phyloP scores from a whole-genome alignment of 352 stramenopile genomes.

The Pythium grandisporangium region DNA sequence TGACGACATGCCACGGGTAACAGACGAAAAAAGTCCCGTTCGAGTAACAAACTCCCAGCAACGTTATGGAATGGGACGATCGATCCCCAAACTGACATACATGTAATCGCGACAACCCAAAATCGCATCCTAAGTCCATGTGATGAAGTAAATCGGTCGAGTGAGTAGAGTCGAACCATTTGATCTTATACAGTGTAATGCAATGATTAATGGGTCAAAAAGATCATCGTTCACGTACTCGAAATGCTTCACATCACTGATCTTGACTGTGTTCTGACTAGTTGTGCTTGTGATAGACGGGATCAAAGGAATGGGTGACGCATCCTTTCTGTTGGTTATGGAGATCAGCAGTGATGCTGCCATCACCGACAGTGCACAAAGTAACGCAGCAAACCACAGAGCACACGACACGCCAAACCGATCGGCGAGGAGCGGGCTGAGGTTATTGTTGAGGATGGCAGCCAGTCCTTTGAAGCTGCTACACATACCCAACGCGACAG shows the following conservation, averaged over 20 bases:
- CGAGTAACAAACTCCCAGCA: conserved; percentile 58
- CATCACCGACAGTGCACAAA: conserved; percentile 35
- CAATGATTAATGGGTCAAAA: not conserved
- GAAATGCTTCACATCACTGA: conserved; percentile 36
- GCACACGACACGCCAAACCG: conserved; percentile 32
- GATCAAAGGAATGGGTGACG: too few relatives aligned
- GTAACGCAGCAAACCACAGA: conserved; percentile 51
- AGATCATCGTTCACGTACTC: conserved; percentile 7
- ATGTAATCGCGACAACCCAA: conserved; percentile 63
- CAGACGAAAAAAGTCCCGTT: conserved; percentile 47
- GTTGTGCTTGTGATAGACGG: too few relatives aligned
- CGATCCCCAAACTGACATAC: conserved; percentile 69
- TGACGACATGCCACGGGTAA: conserved; percentile 19
- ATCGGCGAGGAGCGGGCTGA: conserved; percentile 61
- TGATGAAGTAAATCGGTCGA: too few relatives aligned
- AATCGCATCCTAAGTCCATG: conserved; percentile 23
- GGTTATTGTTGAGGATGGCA: conserved; percentile 71
- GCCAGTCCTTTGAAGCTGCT: conserved; percentile 61
- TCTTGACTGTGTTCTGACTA: conserved; percentile 17
- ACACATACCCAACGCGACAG: conserved; percentile 73
- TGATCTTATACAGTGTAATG: too few relatives aligned
- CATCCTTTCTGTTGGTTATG: too few relatives aligned
- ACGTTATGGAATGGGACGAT: conserved; percentile 85
- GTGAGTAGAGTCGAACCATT: too few relatives aligned
- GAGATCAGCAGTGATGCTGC: conserved; percentile 35